Evolutionary conservation across 2,329 filamentous ascomycete species (phyloP).

Genomic region (Aspergillus hortae): DNA sequence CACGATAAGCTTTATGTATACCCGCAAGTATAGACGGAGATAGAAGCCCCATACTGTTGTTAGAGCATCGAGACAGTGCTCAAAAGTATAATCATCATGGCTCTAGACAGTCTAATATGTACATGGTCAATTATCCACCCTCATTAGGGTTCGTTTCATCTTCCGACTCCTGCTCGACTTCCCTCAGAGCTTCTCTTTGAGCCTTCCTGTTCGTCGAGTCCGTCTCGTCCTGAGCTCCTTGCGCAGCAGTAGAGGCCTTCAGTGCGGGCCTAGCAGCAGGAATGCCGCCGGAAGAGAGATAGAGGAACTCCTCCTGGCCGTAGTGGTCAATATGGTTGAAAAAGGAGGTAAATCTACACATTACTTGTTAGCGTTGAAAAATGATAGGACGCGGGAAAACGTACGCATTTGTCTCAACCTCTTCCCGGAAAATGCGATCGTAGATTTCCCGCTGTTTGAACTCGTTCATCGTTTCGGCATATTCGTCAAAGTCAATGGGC

Average conservation of each 20-base stretch:
- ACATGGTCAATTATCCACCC: conserved; percentile 6
- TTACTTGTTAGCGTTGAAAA: conserved; percentile 2
- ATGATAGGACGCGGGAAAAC: conserved; percentile 34
- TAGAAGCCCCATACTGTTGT: too few relatives aligned
- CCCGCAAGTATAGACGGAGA: too few relatives aligned
- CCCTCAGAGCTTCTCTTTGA: conserved; percentile 28
- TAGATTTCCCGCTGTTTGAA: conserved; percentile 96
- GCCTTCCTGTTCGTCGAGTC: conserved; percentile 17
- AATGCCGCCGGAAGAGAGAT: conserved; percentile 67
- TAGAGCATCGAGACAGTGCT: too few relatives aligned
- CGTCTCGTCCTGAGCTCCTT: conserved; percentile 3
- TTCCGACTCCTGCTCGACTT: conserved; percentile 30
- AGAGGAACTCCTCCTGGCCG: conserved; percentile 68
- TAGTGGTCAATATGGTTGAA: conserved; percentile 78
- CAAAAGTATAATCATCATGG: too few relatives aligned
- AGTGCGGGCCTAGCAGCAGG: conserved; percentile 50
- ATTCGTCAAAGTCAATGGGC: conserved; percentile 73
- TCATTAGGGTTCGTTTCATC: conserved; percentile 20
- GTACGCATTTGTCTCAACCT: conserved; percentile 82
- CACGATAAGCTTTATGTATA: too few relatives aligned
- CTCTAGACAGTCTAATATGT: too few relatives aligned
- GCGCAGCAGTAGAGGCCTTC: conserved; percentile 5
- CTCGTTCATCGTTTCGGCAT: conserved; percentile 71
- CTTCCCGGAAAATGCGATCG: conserved; percentile 81
- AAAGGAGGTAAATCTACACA: conserved; percentile 66